Evolutionary conservation across 2,329 filamentous ascomycete genomes (phyloP).

Genomic region (Basipetospora chlamydospora): DNA sequence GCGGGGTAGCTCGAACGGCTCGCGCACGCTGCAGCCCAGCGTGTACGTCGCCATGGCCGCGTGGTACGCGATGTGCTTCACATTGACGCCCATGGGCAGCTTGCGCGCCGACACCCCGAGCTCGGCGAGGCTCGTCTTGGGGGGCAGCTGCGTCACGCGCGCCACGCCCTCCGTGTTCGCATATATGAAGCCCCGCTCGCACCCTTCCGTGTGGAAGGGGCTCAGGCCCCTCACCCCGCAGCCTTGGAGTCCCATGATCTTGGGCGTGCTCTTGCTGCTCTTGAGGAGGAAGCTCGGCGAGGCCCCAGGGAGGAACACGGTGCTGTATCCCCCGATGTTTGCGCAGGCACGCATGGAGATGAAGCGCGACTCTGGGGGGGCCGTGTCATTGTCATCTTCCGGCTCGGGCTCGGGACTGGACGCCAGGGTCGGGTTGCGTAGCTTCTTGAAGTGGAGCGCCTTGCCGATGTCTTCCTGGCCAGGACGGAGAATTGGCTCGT

Average conservation of each 20-base stretch:
- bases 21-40: conserved; percentile 51
- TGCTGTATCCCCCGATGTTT: conserved; percentile 63
- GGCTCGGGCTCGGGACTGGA: conserved; percentile 12
- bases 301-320: conserved; percentile 68
- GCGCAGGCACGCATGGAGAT: conserved; percentile 41
- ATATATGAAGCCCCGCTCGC: conserved; percentile 72
- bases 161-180: conserved; percentile 59
- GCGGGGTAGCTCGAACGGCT: conserved; percentile 69
- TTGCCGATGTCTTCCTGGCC: conserved; percentile 30
- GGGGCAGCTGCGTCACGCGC: conserved; percentile 58
- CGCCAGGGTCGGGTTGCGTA: conserved; percentile 53
- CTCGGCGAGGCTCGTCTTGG: conserved; percentile 52
- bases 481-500: conserved; percentile 55
- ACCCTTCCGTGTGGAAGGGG: conserved; percentile 61
- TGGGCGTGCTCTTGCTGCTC: conserved; percentile 62
- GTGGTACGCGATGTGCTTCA: conserved; percentile 65
- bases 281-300: conserved; percentile 75
- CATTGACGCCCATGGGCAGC: conserved; percentile 53
- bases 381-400: conserved; percentile 11
- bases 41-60: conserved; percentile 61
- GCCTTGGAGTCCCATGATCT: conserved; percentile 58
- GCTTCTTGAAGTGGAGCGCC: conserved; percentile 62
- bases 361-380: conserved; percentile 28
- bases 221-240: conserved; percentile 56
- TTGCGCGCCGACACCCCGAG: conserved; percentile 64